Evolutionary conservation across 179 eudicot species (phyloP).

Genomic region (Pouteria campechiana): DNA sequence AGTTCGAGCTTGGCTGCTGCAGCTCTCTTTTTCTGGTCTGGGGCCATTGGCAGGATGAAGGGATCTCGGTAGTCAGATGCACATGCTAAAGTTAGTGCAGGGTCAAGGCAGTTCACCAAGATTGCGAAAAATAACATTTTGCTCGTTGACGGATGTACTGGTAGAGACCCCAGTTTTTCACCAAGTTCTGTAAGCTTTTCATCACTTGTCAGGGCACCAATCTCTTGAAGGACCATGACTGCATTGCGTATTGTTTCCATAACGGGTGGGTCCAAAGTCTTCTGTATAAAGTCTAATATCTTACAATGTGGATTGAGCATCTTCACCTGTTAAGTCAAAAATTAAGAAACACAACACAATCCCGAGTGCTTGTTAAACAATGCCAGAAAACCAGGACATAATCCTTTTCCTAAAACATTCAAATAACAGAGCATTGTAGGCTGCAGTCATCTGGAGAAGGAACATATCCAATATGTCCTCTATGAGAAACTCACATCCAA

Average conservation of each 20-base stretch:
- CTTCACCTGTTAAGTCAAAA: conserved; percentile 51
- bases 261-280: conserved; percentile 88
- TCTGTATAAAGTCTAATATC: conserved; percentile 58
- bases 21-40: conserved; percentile 62
- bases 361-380: too few relatives aligned
- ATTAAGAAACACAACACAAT: too few relatives aligned
- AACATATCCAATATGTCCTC: too few relatives aligned
- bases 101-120: conserved; percentile 80
- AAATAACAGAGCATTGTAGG: too few relatives aligned
- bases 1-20: conserved; percentile 58
- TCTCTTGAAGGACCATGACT: conserved; percentile 66
- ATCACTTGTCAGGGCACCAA: conserved; percentile 72
- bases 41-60: conserved; percentile 75
- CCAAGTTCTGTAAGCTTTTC: conserved; percentile 82
- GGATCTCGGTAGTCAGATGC: conserved; percentile 76
- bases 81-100: conserved; percentile 95
- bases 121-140: conserved; percentile 84
- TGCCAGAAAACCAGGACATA: too few relatives aligned
- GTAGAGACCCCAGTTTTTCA: conserved; percentile 60
- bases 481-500: too few relatives aligned
- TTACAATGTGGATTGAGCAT: conserved; percentile 67
- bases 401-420: too few relatives aligned
- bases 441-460: too few relatives aligned
- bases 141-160: conserved; percentile 86
- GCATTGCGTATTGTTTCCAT: conserved; percentile 73